Evolutionary conservation across 169 alveolate genomes (phyloP), one percentile per base, ranked within the genome.

Genomic region (Plasmodium sp.): DNA sequence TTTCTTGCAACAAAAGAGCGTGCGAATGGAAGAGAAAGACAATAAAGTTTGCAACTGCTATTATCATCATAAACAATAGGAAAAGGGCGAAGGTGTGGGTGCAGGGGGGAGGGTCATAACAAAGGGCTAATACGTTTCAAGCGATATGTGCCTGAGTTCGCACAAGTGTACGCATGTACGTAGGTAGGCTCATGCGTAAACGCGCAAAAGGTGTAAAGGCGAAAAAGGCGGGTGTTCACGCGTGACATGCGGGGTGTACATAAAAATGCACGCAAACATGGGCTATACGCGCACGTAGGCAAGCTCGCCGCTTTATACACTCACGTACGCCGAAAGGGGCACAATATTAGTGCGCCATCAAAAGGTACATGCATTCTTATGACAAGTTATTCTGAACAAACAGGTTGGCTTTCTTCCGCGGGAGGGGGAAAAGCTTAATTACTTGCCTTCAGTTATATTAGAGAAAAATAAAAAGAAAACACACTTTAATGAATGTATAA

Each of bases 51-150:
- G 12, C 41, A 16, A 83, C 43, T 83, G 39, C 39, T 67, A 83
- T 83, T 83, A 58, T 83, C 91, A 83, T 83, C 54, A 83, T 83
- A 83, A 83, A 83, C 72, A 62, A 83, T 56, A 56, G 58, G 56
- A 58, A 54, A 33, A 83, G n/a, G 22, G 62, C 36, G 77, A 67
- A 4, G 39, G 18, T 5, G 77, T 51, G 14, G 77, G 22, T 67
- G 77, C 39, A 31, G 33, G 77, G 36, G 33, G 77, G 16, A 67
- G 39, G 39, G 77, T 27, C 33, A 67, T 9, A 58, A 83, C 43
- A 16, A 80, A 18, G 5, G 58, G 71, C 33, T 18, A 34, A 18
- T 36, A 48, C 43, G 54, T 36, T 83, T 41, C 34, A 83, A 62
- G 91, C 43, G 22, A 31, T 22, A 56, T 58, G 72, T 16, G 10